Percentiles rank a stretch among this genome's conserved stretches.
Conservation (phyloP, 2,329 filamentous ascomycete genomes). For the Fusarium verticillioides region DNA sequence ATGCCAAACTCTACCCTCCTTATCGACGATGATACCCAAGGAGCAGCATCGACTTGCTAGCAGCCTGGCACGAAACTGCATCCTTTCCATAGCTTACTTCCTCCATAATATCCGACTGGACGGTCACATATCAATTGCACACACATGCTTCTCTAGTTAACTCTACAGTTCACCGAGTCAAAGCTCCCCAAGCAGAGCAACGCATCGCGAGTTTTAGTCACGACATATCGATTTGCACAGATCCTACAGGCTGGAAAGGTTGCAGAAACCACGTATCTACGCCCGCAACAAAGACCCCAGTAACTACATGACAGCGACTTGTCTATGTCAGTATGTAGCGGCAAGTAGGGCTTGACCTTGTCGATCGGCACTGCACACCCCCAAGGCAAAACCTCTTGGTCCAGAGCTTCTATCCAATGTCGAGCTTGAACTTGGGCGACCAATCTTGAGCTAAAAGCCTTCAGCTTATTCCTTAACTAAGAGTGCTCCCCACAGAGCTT, state of each 20-base stretch:
- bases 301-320: neutral
- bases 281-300: slow-evolving; percentile 3
- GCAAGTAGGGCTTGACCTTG: slow-evolving; percentile 1
- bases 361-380: slow-evolving; percentile 20
- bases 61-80: neutral
- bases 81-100: neutral
- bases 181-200: slow-evolving; percentile 12
- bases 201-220: neutral
- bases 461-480: neutral
- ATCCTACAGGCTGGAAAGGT: slow-evolving; percentile 4
- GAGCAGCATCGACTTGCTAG: neutral
- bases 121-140: neutral
- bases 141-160: neutral
- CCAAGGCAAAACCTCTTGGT: neutral
- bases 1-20: neutral
- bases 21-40: neutral
- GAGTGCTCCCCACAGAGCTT: slow-evolving; percentile 3
- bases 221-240: slow-evolving; percentile 13
- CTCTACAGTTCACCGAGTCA: neutral
- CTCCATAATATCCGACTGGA: slow-evolving; percentile 11
- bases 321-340: slow-evolving; percentile 7
- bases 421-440: slow-evolving; percentile 1
- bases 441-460: neutral
- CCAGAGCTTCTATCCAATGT: slow-evolving; percentile 6
- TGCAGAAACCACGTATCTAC: slow-evolving; percentile 11